Conservation (phyloP, 2,329 filamentous ascomycete species). For the Pseudogymnoascus sp. region DNA sequence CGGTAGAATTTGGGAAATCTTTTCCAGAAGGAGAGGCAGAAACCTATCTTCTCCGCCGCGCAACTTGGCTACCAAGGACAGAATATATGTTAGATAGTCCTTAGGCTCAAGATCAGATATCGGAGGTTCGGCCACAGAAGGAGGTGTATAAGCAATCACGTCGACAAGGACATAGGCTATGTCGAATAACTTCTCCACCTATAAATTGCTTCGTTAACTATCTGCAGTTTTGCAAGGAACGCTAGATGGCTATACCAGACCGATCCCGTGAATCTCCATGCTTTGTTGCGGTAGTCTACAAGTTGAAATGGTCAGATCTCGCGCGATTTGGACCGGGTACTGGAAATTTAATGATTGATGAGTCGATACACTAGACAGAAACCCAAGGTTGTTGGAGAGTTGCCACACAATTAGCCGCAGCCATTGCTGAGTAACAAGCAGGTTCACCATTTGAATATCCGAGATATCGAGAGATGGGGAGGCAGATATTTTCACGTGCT, state of each 20-base stretch:
- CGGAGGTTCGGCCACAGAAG: background rate
- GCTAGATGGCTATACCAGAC: constrained; percentile 15
- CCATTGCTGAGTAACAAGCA: constrained; percentile 64
- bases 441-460: constrained; percentile 59
- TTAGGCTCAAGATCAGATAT: background rate
- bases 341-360: constrained; percentile 54
- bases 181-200: constrained; percentile 2
- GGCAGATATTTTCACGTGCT: constrained; percentile 41
- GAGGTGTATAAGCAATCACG: constrained; percentile 1
- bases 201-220: background rate
- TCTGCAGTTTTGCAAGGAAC: background rate
- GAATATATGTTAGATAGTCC: background rate
- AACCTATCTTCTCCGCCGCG: constrained; percentile 5
- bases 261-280: constrained; percentile 41
- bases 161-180: background rate
- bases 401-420: constrained; percentile 65
- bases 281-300: constrained; percentile 32
- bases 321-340: constrained; percentile 53
- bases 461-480: constrained; percentile 32
- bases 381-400: constrained; percentile 56
- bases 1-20: background rate
- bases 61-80: constrained; percentile 1
- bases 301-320: constrained; percentile 41
- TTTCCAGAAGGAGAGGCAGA: background rate
- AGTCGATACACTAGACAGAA: constrained; percentile 48